Conservation (phyloP, 2,329 filamentous ascomycete genomes). For the Fusarium vanettenii region DNA sequence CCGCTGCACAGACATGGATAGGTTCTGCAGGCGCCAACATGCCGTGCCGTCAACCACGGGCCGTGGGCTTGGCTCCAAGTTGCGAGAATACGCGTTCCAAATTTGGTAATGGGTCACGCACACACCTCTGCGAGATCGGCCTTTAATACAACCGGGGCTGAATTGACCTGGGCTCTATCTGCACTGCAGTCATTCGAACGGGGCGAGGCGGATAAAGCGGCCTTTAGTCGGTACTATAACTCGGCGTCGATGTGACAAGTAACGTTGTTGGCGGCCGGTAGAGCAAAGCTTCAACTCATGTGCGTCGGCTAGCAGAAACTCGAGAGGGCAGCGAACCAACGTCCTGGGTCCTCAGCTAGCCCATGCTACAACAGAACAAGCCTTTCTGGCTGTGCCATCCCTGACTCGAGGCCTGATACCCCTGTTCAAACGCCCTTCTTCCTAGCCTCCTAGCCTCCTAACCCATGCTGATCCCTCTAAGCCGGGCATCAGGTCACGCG, state of each 20-base stretch:
- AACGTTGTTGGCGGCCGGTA: not conserved
- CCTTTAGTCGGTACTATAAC: not conserved
- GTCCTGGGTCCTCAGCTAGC: not conserved
- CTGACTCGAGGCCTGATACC: not conserved
- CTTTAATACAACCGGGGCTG: not conserved
- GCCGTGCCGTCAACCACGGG: not conserved
- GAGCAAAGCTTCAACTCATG: not conserved
- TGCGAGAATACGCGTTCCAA: slow-evolving; percentile 15
- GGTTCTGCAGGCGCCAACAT: not conserved
- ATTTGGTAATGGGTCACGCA: slow-evolving; percentile 30
- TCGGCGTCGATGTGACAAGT: not conserved
- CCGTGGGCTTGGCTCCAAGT: slow-evolving; percentile 8
- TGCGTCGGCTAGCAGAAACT: not conserved
- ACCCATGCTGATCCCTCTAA: not conserved
- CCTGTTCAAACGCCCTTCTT: not conserved
- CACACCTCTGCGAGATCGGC: slow-evolving; percentile 4
- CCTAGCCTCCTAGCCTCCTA: not conserved
- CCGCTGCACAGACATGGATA: slow-evolving; percentile 14
- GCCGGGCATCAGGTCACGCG: slow-evolving; percentile 5
- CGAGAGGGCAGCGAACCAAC: not conserved
- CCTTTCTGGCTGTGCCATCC: not conserved
- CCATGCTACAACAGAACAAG: not conserved
- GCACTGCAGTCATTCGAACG: not conserved
- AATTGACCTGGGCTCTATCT: not conserved
- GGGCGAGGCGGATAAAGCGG: not conserved